Conservation (phyloP, 169 alveolate genomes). For the Plasmodium knowlesi region DNA sequence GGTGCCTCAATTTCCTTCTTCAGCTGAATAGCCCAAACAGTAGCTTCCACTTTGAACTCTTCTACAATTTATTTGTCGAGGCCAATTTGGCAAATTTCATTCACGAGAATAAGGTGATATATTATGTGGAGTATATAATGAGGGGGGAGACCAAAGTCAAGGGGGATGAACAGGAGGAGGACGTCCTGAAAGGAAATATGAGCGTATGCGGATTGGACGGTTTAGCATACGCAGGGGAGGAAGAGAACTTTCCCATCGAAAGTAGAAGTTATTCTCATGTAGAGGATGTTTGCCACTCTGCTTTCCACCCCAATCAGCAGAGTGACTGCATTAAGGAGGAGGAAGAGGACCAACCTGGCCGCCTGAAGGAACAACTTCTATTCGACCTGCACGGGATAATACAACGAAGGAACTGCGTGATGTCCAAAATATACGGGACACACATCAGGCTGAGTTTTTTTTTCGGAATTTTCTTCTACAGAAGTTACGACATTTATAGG, state of each 20-base stretch:
- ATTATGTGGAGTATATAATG: conserved; percentile 34
- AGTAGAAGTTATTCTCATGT: neutral
- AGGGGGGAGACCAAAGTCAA: neutral
- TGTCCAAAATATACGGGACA: conserved; percentile 65
- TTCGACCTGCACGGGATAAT: conserved; percentile 36
- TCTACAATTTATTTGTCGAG: conserved; percentile 37
- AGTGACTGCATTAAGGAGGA: neutral
- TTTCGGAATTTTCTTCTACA: conserved; percentile 42
- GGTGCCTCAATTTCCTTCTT: conserved; percentile 40
- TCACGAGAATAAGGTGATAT: conserved; percentile 54
- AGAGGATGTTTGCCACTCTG: neutral
- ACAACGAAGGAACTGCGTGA: conserved; percentile 7
- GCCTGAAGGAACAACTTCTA: conserved; percentile 9
- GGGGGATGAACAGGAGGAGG: neutral
- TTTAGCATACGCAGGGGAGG: neutral
- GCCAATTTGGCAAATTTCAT: conserved; percentile 7
- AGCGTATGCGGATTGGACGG: neutral
- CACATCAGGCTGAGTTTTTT: conserved; percentile 67
- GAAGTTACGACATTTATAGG: conserved; percentile 11
- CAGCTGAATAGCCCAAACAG: neutral
- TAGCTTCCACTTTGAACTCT: conserved; percentile 26
- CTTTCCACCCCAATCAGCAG: neutral
- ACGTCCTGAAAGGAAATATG: neutral
- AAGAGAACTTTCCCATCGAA: neutral
- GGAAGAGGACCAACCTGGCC: neutral